Percentiles rank a stretch among this genome's conserved stretches.
phyloP scores from a whole-genome alignment of 176 grass and related monocot species.

The Tuctoria greenei region DNA sequence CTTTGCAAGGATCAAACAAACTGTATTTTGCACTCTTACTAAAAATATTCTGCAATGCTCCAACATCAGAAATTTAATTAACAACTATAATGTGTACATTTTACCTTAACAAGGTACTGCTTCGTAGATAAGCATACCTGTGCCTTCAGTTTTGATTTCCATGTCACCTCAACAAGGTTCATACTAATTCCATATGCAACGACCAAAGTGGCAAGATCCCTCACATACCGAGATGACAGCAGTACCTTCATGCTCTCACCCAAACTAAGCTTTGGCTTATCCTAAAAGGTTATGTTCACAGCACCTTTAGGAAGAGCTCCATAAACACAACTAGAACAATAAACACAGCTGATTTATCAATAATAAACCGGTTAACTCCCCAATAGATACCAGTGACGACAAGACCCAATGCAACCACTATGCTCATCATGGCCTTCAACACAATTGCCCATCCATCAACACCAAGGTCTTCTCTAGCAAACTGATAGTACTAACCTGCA shows the following conservation, averaged over 20 bases:
- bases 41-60: slow-evolving; percentile 98
- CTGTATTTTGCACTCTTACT: slow-evolving; percentile 99
- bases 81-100: neutral
- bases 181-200: slow-evolving; percentile 99
- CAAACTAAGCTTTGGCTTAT: slow-evolving; percentile 89
- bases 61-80: slow-evolving; percentile 42
- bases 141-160: slow-evolving; percentile 99
- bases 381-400: slow-evolving; percentile 76
- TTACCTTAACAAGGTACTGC: neutral
- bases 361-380: slow-evolving; percentile 81
- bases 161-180: slow-evolving; percentile 97
- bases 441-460: slow-evolving; percentile 95
- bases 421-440: slow-evolving; percentile 97
- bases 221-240: slow-evolving; percentile 89
- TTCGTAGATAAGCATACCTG: slow-evolving; percentile 50
- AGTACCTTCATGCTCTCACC: slow-evolving; percentile 96
- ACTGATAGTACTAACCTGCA: no score
- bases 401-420: slow-evolving; percentile 77
- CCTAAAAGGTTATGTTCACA: slow-evolving; percentile 50
- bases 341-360: slow-evolving; percentile 62
- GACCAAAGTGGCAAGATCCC: slow-evolving; percentile 97
- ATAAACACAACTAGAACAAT: slow-evolving; percentile 11
- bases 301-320: slow-evolving; percentile 17
- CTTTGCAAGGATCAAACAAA: slow-evolving; percentile 98
- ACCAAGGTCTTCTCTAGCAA: no score